These are phyloP conservation scores for Pyrenophora seminiperda DNA, from an alignment of 2,329 filamentous ascomycete species.

Conservation along the genomic window DNA sequence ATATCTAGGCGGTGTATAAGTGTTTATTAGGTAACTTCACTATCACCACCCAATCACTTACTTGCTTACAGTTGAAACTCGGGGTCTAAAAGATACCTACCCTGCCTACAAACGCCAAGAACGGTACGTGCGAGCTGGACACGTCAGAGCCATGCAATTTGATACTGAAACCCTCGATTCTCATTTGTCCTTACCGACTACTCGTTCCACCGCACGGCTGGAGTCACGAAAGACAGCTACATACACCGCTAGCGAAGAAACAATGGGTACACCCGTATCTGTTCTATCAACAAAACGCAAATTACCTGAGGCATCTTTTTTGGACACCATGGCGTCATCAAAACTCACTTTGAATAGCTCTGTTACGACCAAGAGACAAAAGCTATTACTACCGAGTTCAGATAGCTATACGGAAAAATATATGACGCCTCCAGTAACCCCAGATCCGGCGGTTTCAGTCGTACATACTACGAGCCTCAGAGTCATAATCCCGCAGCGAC, in stretches of 20 bases:
- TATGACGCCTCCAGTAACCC: constrained; percentile 17
- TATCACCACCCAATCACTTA: neutral
- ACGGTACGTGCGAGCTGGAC: too few species aligned
- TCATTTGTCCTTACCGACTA: neutral
- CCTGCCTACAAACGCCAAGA: neutral
- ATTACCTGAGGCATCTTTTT: neutral
- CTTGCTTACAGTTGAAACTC: neutral
- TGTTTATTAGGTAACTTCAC: neutral
- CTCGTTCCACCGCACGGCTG: too few species aligned
- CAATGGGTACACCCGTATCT: neutral
- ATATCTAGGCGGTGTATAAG: too few species aligned
- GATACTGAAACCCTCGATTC: neutral
- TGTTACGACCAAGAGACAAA: neutral
- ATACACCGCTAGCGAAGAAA: neutral
- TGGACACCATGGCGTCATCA: neutral
- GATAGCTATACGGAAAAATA: neutral
- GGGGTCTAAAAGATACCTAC: neutral
- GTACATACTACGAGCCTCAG: constrained; percentile 15
- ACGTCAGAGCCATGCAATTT: neutral
- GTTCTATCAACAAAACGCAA: neutral
- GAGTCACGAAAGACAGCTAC: neutral
- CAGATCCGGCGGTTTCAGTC: neutral
- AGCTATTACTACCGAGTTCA: neutral
- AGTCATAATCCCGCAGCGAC: constrained; percentile 20
- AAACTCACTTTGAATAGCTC: neutral